Evolutionary conservation across 352 stramenopile species (phyloP).

Genomic region (Pythium folliculosum): DNA sequence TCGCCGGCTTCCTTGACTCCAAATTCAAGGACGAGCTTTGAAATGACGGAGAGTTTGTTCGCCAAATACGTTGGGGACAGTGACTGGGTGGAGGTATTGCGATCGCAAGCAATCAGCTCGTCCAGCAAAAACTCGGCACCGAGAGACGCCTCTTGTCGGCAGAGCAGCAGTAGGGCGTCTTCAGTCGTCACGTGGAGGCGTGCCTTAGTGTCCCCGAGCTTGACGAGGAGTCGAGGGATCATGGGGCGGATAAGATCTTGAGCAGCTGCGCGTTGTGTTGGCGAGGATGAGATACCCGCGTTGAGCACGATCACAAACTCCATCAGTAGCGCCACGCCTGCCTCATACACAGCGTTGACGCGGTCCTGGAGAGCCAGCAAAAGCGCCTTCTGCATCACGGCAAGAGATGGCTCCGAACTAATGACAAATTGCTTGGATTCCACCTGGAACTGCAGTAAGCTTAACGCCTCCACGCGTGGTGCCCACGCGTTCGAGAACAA

Average conservation of each 20-base stretch:
- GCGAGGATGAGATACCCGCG: slow-evolving; percentile 20
- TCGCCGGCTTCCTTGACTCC: slow-evolving; percentile 57
- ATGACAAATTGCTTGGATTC: slow-evolving; percentile 47
- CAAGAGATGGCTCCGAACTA: slow-evolving; percentile 23
- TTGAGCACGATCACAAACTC: slow-evolving; percentile 70
- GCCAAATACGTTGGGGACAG: slow-evolving; percentile 58
- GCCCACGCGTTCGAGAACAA: slow-evolving; percentile 84
- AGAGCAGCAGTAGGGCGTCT: slow-evolving; percentile 72
- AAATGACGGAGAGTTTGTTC: slow-evolving; percentile 75
- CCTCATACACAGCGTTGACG: slow-evolving; percentile 81
- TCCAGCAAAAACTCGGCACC: slow-evolving; percentile 74
- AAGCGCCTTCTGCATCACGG: slow-evolving; percentile 57
- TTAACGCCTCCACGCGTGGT: slow-evolving; percentile 76
- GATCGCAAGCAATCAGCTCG: slow-evolving; percentile 70
- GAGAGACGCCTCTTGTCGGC: slow-evolving; percentile 55
- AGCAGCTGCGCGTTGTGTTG: slow-evolving; percentile 1
- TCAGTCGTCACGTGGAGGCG: slow-evolving; percentile 70
- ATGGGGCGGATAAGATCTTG: slow-evolving; percentile 68
- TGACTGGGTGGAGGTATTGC: slow-evolving; percentile 51
- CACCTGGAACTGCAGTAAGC: slow-evolving; percentile 71
- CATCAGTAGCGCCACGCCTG: slow-evolving; percentile 66
- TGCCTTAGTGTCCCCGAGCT: slow-evolving; percentile 77
- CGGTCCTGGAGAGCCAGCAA: slow-evolving; percentile 67
- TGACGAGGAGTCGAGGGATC: slow-evolving; percentile 67
- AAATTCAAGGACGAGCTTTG: slow-evolving; percentile 80